Base-by-base conservation (phyloP, 2,329 filamentous ascomycete genomes). In the Pestalotiopsis sp. region DNA sequence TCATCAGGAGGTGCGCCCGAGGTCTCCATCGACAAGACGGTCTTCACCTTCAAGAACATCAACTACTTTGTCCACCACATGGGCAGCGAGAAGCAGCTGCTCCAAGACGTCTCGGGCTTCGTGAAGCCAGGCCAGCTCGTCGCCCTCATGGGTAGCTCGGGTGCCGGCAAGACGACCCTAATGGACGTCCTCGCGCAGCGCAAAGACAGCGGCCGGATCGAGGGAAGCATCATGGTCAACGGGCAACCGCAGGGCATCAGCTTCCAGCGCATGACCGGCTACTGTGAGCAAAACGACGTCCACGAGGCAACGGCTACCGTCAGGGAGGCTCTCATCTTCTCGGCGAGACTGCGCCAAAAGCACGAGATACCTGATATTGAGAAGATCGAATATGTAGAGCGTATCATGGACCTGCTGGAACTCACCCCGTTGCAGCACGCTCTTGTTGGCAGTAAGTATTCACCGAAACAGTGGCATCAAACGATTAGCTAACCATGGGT, bases 231-330 rank as follows among this genome's bases (percentile, higher is more conserved):
- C 4, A 79, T 83, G 17, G 89, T 92, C 13, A 90, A 92, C 72
- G 91, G 91, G 1, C 84, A 84, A 49, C 79, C 84, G 2, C 84
- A 91, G 1, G 86, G 86, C 0, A 79, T 84, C 7, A 87, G 88
- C 61, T 92, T 93, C 75, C 89, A 91, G 74, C 84, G 91, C 61
- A 86, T 86, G 27, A 92, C 90, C 14, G 91, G 91, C 6, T 93
- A 90, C 78, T 91, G 89, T 72, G 87, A 92, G 76, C 91, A 92
- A 74, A 89, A 90, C 81, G 90, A 92, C 78, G 80, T 92, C 2
- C 90, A 45, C 72, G 89, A 92, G 70, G 84, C 84, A 17, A 90
- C 89, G 1, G 83, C 89, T 0, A 92, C 90, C 0, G 90, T 93
- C 36, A 83, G 89, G 5, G 91, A 92, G 76, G 90, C 90, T 0